Evolutionary conservation across 768 basidiomycete species (phyloP).

Genomic region (Podaxis sp.): DNA sequence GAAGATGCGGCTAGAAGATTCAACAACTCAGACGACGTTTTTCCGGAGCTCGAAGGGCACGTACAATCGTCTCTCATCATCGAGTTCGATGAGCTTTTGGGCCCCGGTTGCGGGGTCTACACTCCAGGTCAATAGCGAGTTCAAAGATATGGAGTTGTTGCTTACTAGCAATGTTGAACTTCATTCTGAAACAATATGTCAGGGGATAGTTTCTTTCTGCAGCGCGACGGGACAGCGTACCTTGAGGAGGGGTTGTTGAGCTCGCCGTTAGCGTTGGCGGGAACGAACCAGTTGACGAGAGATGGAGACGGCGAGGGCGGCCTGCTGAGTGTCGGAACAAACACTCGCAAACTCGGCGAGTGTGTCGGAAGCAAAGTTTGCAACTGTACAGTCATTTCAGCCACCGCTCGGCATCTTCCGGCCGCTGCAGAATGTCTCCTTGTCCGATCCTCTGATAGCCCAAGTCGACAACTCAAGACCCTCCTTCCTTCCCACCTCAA

Average conservation of each 20-base stretch:
- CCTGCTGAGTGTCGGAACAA: conserved; percentile 28
- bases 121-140: conserved; percentile 14
- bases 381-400: conserved; percentile 53
- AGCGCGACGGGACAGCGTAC: conserved; percentile 15
- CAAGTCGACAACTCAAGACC: conserved; percentile 17
- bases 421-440: not conserved
- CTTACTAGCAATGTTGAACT: conserved; percentile 96
- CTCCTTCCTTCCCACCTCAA: conserved; percentile 45
- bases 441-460: not conserved
- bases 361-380: conserved; percentile 46
- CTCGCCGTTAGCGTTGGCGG: conserved; percentile 39
- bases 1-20: conserved; percentile 72
- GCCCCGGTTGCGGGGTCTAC: conserved; percentile 94
- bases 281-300: conserved; percentile 36
- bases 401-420: conserved; percentile 39
- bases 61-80: conserved; percentile 85
- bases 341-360: conserved; percentile 19
- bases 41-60: conserved; percentile 20
- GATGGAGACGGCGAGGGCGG: conserved; percentile 17
- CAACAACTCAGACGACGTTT: not conserved
- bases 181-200: conserved; percentile 57
- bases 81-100: conserved; percentile 94
- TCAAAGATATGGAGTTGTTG: conserved; percentile 14
- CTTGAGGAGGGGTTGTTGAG: conserved; percentile 30
- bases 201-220: conserved; percentile 10